Base-by-base conservation (phyloP, 1,139 yeast genomes). In the Hansenula lynferdii region DNA sequence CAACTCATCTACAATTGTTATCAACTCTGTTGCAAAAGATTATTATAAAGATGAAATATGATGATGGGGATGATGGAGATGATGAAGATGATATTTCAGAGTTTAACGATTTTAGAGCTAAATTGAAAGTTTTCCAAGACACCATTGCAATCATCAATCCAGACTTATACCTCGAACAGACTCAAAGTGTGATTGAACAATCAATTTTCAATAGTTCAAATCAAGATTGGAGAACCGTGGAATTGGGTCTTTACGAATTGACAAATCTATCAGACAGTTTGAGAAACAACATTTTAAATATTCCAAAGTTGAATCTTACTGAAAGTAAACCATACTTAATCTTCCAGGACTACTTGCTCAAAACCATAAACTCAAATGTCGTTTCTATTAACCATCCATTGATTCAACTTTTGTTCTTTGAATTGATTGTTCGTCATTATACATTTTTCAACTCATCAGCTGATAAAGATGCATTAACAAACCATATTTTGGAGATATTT, bases 181-280 rank as follows among this genome's bases (percentile, higher is more conserved):
- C 90, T 40, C 80, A 89, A 5, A 62, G 70, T 23, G 77, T 85
- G 35, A 82, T 92, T 34, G 74, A 77, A 45, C 73, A 73, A 43
- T 75, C 83, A 25, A 56, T 84, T 36, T 72, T 77, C 57, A 54
- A 44, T n/a, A 47, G 41, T 34, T 35, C 21, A 16, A 46, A 53
- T 10, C 53, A 58, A 16, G 75, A 78, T 47, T 90, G 97, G 97
- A 76, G 86, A 53, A 77, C 75, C 28, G 69, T 86, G 24, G 99
- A 94, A 61, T 70, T 94, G 47, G 97, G 97, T 1, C 65, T 94
- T 36, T 89, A 70, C 56, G 94, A 90, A 59, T 70, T 92, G 52
- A 75, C 79, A 42, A 82, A 80, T 47, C 80, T 82, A 49, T 82
- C 90, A 40, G 98, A 90, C 46, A 77, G 85, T 41, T 69, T 90